Conservation (phyloP, 306 rosid genomes). For the Quercus mongolica region DNA sequence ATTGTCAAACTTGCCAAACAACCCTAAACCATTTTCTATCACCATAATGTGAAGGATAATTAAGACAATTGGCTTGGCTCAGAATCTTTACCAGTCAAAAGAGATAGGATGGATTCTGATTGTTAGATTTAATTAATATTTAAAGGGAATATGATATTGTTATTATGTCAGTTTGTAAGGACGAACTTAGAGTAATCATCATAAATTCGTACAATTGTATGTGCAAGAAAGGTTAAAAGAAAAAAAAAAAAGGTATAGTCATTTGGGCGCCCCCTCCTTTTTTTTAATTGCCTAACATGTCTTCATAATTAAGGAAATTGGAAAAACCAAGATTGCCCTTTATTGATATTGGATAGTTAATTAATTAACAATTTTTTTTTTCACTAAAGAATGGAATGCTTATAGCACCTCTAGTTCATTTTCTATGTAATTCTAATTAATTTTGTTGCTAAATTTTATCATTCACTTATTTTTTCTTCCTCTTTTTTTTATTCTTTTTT, state of each 20-base stretch:
- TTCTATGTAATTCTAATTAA: no score
- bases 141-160: slow-evolving; percentile 31
- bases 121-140: slow-evolving; percentile 35
- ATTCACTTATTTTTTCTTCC: no score
- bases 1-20: slow-evolving; percentile 22
- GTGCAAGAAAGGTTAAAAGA: slow-evolving; percentile 5
- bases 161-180: slow-evolving; percentile 36
- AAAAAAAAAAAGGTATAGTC: not conserved
- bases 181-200: slow-evolving; percentile 24
- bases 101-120: slow-evolving; percentile 37
- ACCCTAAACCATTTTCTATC: not conserved
- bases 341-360: not conserved
- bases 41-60: slow-evolving; percentile 22
- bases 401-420: no score
- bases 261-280: slow-evolving; percentile 19
- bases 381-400: no score
- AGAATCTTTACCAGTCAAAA: slow-evolving; percentile 79
- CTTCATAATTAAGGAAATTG: slow-evolving; percentile 21
- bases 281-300: slow-evolving; percentile 8
- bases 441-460: no score
- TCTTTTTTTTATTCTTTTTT: no score
- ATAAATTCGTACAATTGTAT: slow-evolving; percentile 24
- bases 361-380: not conserved
- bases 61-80: slow-evolving; percentile 37
- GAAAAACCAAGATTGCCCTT: slow-evolving; percentile 19